These are phyloP conservation scores for Acer campestre DNA, from an alignment of 345 rosid genomes.

Conservation along the genomic window DNA sequence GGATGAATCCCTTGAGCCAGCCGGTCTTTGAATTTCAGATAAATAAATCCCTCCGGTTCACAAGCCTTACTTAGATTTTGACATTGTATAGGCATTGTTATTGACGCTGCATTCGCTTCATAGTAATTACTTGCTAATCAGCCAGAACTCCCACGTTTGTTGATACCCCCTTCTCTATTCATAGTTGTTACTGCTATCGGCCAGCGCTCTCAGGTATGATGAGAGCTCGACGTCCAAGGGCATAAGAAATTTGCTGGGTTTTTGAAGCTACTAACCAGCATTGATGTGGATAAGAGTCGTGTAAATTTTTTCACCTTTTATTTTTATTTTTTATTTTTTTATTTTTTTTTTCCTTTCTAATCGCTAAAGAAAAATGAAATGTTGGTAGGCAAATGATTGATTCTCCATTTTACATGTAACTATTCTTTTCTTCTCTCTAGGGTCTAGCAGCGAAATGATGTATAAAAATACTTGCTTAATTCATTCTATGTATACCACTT, in stretches of 20 bases:
- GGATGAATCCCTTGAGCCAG: slow-evolving; percentile 23
- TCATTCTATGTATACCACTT: slow-evolving; percentile 1
- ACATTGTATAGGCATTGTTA: not conserved
- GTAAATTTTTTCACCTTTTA: not conserved
- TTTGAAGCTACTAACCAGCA: slow-evolving; percentile 11
- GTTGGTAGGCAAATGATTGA: slow-evolving; percentile 4
- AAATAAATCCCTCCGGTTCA: not conserved
- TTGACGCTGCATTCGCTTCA: slow-evolving; percentile 10
- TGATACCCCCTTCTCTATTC: slow-evolving; percentile 12
- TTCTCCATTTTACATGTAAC: slow-evolving; percentile 13
- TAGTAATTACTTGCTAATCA: not conserved
- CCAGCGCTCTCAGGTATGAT: slow-evolving; percentile 3
- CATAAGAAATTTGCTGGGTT: slow-evolving; percentile 16
- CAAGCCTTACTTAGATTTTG: slow-evolving; percentile 2
- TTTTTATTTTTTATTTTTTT: not conserved
- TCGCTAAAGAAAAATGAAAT: not conserved
- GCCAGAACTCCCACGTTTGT: not conserved
- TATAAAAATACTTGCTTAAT: slow-evolving; percentile 13
- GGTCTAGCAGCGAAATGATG: not conserved
- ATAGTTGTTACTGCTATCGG: slow-evolving; percentile 2
- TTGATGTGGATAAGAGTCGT: not conserved
- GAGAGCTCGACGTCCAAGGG: not conserved
- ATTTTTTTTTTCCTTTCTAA: not conserved
- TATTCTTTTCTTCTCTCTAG: not conserved
- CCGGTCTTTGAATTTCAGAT: not conserved